phyloP scores from a whole-genome alignment of 2,329 filamentous ascomycete genomes.

The Colletotrichum tropicicola region DNA sequence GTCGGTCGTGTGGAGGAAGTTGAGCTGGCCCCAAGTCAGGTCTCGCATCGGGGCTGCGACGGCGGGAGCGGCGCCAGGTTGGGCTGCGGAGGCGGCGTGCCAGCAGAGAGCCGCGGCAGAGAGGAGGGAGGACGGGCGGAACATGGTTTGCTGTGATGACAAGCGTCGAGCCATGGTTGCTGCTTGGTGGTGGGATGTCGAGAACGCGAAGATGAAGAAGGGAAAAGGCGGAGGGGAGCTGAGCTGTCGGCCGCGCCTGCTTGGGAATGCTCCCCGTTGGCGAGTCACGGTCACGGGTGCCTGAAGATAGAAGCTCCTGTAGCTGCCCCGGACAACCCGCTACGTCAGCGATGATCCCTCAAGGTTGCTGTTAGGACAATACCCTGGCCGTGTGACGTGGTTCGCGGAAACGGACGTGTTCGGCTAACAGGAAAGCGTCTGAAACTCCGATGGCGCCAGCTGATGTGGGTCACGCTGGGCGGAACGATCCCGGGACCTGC shows the following conservation, averaged over 20 bases:
- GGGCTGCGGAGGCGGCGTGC: slow-evolving; percentile 59
- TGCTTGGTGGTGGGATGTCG: background rate
- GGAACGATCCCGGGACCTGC: slow-evolving; percentile 25
- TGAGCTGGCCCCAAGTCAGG: slow-evolving; percentile 91
- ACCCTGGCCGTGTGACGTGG: background rate
- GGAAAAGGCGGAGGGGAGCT: background rate
- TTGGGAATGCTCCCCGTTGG: slow-evolving; percentile 11
- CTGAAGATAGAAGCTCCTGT: slow-evolving; percentile 18
- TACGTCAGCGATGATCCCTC: slow-evolving; percentile 26
- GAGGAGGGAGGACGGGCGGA: slow-evolving; percentile 6
- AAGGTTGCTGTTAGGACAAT: slow-evolving; percentile 1
- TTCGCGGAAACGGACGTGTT: fast-evolving
- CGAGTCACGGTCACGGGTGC: slow-evolving; percentile 27
- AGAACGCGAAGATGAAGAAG: background rate
- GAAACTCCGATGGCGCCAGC: slow-evolving; percentile 16
- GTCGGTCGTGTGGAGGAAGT: slow-evolving; percentile 97
- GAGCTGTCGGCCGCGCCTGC: background rate
- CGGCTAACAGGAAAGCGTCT: background rate
- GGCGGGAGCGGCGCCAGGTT: slow-evolving; percentile 83
- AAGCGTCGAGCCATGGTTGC: background rate
- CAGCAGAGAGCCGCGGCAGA: slow-evolving; percentile 39
- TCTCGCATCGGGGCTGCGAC: slow-evolving; percentile 83
- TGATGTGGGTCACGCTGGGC: slow-evolving; percentile 1
- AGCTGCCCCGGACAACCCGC: slow-evolving; percentile 15
- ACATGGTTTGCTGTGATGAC: slow-evolving; percentile 1